Conservation (phyloP, 225 moss, liverwort and hornwort genomes). For the Lunularia cruciata region DNA sequence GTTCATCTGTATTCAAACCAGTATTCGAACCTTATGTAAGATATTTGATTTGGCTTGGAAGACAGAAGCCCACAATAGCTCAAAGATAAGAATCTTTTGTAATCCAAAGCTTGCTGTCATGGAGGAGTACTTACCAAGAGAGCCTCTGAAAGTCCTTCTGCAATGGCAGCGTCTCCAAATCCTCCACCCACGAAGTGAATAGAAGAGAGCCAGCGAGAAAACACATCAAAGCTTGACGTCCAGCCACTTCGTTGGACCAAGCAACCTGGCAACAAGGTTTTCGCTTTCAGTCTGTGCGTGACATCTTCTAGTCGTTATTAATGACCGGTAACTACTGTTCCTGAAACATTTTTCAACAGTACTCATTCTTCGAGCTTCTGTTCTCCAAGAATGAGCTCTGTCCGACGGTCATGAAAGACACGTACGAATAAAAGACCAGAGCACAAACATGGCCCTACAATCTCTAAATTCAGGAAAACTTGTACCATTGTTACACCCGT, state of each 20-base stretch:
- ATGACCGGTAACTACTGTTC: no score
- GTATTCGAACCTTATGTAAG: no score
- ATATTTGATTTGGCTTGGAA: no score
- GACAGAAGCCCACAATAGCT: no score
- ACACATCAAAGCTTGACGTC: constrained; percentile 87
- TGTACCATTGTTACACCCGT: constrained; percentile 69
- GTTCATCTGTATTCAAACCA: no score
- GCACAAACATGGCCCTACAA: not conserved
- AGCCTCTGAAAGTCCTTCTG: constrained; percentile 87
- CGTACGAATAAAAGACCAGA: not conserved
- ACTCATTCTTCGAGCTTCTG: not conserved
- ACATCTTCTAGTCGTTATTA: no score
- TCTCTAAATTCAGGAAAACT: not conserved
- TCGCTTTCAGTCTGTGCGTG: no score
- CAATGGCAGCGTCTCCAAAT: constrained; percentile 79
- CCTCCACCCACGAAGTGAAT: constrained; percentile 81
- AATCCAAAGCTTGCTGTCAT: no score
- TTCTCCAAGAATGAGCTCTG: no score
- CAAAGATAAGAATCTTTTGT: not conserved
- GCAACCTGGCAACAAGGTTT: constrained; percentile 44
- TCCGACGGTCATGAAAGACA: no score
- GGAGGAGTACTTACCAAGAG: constrained; percentile 70
- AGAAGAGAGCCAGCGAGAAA: constrained; percentile 75
- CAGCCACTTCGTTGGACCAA: constrained; percentile 81
- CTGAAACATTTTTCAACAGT: constrained; percentile 9